Base-by-base conservation (phyloP, 225 moss, liverwort and hornwort species). In the Anthoceros angustus region DNA sequence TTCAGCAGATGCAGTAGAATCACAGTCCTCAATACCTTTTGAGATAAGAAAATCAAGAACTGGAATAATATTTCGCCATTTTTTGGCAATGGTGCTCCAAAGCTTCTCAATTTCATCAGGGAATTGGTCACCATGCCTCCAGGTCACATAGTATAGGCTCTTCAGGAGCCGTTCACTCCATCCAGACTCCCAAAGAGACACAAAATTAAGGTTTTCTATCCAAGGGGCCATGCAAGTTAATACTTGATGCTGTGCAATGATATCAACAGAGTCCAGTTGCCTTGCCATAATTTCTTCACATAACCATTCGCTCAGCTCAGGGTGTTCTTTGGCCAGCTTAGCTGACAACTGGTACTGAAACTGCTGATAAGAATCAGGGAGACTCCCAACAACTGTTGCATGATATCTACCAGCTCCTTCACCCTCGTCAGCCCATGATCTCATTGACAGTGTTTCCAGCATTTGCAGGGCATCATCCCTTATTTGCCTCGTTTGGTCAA, bases 251-350 rank as follows among this genome's bases (percentile, higher is more conserved):
- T 98, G 98, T 39, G 98, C 98, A 69, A 98, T 98, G 14, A 98
- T 98, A 62, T 98, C 98, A 48, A 98, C 98, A 23, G 98, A 92
- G 71, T 98, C 98, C 68, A 98, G 89, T 74, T 98, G 98, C 69
- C 98, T 85, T 78, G 92, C 92, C 98, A 98, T 98, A 39, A 98
- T 98, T 68, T 98, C 98, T 69, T 98, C 98, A 74, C 98, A 98
- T 61, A 98, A 77, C 41, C 86, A 80, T 78, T 98, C 89, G 84
- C 98, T 98, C 20, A 98, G 76, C 70, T 98, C 98, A 64, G 98
- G 98, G 74, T 98, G 98, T 68, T 98, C 98, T 71, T 87, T 98
- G 20, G 98, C 98, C 50, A 98, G 77, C 81, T 98, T 98, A 64
- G 98, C 87, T 42, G 98, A 98, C 70, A 98, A 72, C 76, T 98